Conservation (phyloP, 139 green algal genomes). For the Haematococcus sp. region DNA sequence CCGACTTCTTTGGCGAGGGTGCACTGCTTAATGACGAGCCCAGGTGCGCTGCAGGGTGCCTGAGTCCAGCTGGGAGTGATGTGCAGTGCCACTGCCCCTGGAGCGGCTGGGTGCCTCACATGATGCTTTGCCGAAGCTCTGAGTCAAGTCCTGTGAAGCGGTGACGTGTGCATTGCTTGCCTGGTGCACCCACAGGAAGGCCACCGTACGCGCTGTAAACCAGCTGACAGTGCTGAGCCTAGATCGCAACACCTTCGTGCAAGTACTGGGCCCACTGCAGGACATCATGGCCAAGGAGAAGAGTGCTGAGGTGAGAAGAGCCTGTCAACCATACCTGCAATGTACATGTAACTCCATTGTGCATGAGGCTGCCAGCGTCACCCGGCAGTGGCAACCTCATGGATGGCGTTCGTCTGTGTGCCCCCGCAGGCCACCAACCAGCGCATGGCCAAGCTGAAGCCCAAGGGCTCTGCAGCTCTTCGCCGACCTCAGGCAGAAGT, state of each 20-base stretch:
- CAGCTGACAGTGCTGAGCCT: conserved; percentile 72
- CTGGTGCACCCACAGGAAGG: conserved; percentile 27
- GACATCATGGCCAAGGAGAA: conserved; percentile 64
- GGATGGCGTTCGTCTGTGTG: not conserved
- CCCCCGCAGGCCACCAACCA: conserved; percentile 32
- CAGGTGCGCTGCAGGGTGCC: conserved; percentile 25
- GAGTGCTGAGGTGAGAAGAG: conserved; percentile 37
- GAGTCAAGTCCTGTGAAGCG: too few relatives aligned
- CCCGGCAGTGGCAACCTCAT: not conserved
- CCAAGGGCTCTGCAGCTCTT: conserved; percentile 39
- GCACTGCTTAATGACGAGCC: conserved; percentile 79
- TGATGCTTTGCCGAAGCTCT: too few relatives aligned
- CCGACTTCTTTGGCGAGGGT: conserved; percentile 91
- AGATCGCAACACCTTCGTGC: conserved; percentile 69
- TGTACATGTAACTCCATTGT: not conserved
- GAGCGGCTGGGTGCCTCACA: too few relatives aligned
- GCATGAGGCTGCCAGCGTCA: not conserved
- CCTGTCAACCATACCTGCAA: not conserved
- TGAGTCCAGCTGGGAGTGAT: too few relatives aligned
- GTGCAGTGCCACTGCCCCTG: too few relatives aligned
- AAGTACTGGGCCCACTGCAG: conserved; percentile 81
- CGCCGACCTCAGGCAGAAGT: conserved; percentile 40
- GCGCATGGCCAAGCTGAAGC: conserved; percentile 56
- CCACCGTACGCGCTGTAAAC: conserved; percentile 65
- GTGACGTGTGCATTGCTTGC: too few relatives aligned